These are phyloP conservation scores for Saksenaea oblongispora DNA, from an alignment of 371 early-diverging fungal species.

Conservation along the genomic window DNA sequence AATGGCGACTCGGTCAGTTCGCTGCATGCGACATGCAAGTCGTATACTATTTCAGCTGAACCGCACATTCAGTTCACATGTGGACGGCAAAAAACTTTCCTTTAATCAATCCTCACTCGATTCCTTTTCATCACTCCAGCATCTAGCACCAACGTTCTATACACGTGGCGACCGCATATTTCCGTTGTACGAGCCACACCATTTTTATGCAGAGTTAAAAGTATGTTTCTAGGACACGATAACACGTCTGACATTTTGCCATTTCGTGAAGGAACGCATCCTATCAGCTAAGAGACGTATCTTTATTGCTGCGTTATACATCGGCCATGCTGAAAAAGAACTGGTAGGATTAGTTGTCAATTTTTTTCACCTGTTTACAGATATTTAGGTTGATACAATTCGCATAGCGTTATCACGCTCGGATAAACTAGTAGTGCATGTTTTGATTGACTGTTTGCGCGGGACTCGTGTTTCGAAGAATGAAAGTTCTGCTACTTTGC, in stretches of 20 bases:
- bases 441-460: slow-evolving; percentile 87
- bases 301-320: slow-evolving; percentile 84
- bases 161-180: slow-evolving; percentile 36
- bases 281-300: slow-evolving; percentile 72
- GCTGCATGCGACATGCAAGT: background rate
- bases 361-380: background rate
- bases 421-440: slow-evolving; percentile 58
- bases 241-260: background rate
- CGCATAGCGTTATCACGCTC: slow-evolving; percentile 55
- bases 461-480: slow-evolving; percentile 75
- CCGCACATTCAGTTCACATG: background rate
- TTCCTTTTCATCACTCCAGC: slow-evolving; percentile 14
- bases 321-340: slow-evolving; percentile 82
- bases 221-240: slow-evolving; percentile 19
- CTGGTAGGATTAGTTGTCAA: slow-evolving; percentile 50
- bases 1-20: background rate
- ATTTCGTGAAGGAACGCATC: slow-evolving; percentile 53
- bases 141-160: slow-evolving; percentile 28
- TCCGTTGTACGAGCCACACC: slow-evolving; percentile 42
- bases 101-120: background rate
- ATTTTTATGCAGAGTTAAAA: slow-evolving; percentile 54
- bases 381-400: slow-evolving; percentile 55
- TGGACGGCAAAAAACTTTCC: background rate
- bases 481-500: slow-evolving; percentile 66
- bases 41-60: background rate